Evolutionary conservation across 352 stramenopile species (phyloP).

Genomic region (Globisporangium orthogonon): DNA sequence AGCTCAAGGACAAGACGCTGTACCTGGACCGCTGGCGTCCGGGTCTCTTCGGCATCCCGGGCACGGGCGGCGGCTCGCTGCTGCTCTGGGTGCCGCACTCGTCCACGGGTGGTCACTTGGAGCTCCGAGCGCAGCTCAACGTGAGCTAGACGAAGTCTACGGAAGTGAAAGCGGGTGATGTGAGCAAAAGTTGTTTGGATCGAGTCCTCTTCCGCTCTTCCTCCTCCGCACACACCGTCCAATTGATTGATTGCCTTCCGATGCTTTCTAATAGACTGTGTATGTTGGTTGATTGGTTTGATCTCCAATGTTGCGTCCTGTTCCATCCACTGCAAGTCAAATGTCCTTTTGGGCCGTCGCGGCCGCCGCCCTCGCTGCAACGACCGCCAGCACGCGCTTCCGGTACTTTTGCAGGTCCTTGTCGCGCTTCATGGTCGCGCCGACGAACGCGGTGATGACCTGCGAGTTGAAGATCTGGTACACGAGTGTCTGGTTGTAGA

Average conservation of each 20-base stretch:
- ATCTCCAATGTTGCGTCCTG: not conserved
- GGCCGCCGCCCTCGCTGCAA: not conserved
- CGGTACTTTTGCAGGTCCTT: constrained; percentile 66
- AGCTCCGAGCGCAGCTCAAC: constrained; percentile 43
- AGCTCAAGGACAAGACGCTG: constrained; percentile 51
- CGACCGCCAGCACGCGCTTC: constrained; percentile 13
- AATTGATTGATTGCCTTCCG: too few relatives aligned
- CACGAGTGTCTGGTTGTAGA: constrained; percentile 85
- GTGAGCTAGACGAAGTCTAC: constrained; percentile 17
- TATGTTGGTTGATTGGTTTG: not conserved
- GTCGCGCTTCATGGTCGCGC: constrained; percentile 77
- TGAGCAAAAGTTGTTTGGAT: not conserved
- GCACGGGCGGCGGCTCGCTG: constrained; percentile 52
- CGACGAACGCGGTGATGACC: constrained; percentile 70
- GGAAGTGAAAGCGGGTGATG: not conserved
- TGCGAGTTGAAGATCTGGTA: constrained; percentile 83
- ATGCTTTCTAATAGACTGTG: not conserved
- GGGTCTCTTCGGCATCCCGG: constrained; percentile 43
- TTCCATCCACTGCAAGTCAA: not conserved
- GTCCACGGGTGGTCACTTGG: constrained; percentile 30
- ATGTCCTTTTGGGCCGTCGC: not conserved
- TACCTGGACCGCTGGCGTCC: constrained; percentile 67
- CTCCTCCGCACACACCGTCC: too few relatives aligned
- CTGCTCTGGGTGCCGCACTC: constrained; percentile 48
- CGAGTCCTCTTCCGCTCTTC: not conserved